phyloP scores from a whole-genome alignment of 257 asterid genomes.

The Forsythia suspensa region DNA sequence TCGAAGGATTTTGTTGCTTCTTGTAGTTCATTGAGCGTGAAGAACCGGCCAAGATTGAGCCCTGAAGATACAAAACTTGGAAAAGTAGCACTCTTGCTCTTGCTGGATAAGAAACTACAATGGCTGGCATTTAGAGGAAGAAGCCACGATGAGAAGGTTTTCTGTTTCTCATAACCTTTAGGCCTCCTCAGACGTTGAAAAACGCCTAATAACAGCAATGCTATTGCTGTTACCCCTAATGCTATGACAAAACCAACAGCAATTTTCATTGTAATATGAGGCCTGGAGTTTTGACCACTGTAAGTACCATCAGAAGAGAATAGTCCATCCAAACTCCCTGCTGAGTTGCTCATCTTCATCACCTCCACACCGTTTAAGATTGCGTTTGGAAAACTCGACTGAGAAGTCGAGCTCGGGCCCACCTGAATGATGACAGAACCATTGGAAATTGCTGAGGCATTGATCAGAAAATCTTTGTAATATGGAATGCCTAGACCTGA shows the following conservation, averaged over 20 bases:
- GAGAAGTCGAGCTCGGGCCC: slow-evolving; percentile 59
- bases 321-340: slow-evolving; percentile 77
- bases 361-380: slow-evolving; percentile 84
- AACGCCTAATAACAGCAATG: slow-evolving; percentile 33
- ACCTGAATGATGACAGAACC: slow-evolving; percentile 59
- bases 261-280: slow-evolving; percentile 29
- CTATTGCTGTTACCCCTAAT: slow-evolving; percentile 37
- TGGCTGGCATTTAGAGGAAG: slow-evolving; percentile 65
- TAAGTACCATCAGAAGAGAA: slow-evolving; percentile 48
- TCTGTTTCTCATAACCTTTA: slow-evolving; percentile 67
- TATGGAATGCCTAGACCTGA: slow-evolving; percentile 68
- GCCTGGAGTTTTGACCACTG: slow-evolving; percentile 25
- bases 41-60: slow-evolving; percentile 58
- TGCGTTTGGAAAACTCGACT: slow-evolving; percentile 64
- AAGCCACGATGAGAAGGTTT: slow-evolving; percentile 86
- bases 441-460: slow-evolving; percentile 57
- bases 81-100: slow-evolving; percentile 56
- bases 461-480: slow-evolving; percentile 73
- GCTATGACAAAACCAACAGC: slow-evolving; percentile 52
- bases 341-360: slow-evolving; percentile 86
- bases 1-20: slow-evolving; percentile 78
- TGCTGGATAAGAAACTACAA: slow-evolving; percentile 73
- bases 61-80: slow-evolving; percentile 58
- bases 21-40: slow-evolving; percentile 59
- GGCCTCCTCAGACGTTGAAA: slow-evolving; percentile 40